phyloP scores from a whole-genome alignment of 345 rosid genomes.

The Corchorus olitorius region DNA sequence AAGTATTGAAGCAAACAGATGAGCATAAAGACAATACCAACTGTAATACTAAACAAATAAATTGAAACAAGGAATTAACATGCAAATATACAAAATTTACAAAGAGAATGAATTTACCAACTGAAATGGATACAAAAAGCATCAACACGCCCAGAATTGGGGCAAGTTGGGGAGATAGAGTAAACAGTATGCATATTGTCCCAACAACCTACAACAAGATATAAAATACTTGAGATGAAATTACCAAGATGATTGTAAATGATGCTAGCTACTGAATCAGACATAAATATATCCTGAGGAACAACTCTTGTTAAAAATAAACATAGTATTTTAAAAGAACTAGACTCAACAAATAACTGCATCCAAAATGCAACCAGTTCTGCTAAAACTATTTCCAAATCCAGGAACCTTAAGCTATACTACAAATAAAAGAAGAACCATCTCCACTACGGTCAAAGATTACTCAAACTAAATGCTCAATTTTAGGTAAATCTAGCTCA shows the following conservation, averaged over 20 bases:
- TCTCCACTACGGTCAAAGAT: conserved; percentile 16
- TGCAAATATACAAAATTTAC: conserved; percentile 1
- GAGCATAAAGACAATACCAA: conserved; percentile 12
- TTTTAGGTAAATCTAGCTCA: conserved; percentile 53
- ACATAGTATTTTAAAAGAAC: conserved; percentile 4
- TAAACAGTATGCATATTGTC: conserved; percentile 74
- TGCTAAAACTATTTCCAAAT: background rate
- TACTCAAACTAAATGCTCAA: conserved; percentile 25
- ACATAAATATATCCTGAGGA: conserved; percentile 15
- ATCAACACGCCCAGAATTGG: conserved; percentile 79
- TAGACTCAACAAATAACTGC: background rate
- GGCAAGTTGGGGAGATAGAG: conserved; percentile 85
- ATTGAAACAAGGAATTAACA: conserved; percentile 2
- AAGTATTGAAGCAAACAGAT: background rate
- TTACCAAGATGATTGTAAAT: conserved; percentile 13
- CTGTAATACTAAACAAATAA: conserved; percentile 1
- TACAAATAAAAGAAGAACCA: conserved; percentile 1
- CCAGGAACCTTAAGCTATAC: background rate
- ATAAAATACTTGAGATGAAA: conserved; percentile 21
- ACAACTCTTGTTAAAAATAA: no score
- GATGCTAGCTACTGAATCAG: conserved; percentile 4
- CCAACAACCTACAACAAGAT: conserved; percentile 65
- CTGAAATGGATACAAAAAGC: conserved; percentile 76
- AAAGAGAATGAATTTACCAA: conserved; percentile 55
- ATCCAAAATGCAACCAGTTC: background rate